Base-by-base conservation (phyloP, 2,329 filamentous ascomycete genomes). In the Pyrenophora tritici-repentis region DNA sequence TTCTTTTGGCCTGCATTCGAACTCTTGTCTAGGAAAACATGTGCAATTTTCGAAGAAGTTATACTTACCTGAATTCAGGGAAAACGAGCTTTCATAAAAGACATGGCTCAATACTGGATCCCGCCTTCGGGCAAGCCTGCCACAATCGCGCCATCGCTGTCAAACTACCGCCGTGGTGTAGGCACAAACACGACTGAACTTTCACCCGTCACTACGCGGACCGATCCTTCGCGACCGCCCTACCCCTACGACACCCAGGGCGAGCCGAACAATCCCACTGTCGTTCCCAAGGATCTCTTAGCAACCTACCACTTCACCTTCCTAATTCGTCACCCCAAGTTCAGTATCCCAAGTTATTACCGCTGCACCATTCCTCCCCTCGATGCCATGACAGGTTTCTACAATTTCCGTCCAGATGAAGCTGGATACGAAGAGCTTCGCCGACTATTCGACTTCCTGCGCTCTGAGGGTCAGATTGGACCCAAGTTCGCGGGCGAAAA, bases 71-170 rank as follows among this genome's bases (percentile, higher is more conserved):
- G 7, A 12, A 14, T 8, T 12, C 63, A 95, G 89, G 89, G 86
- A 66, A 96, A 96, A 79, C 89, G 93, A 63, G 79, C 96, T 65
- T 97, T 97, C 78, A 94, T 99, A 83, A 99, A 99, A 76, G 94
- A 97, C 74, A 99, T 97, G 78, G 87, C 89, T 48, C 88, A 97
- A 76, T 97, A 97, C 74, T 81, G 97, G 60, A 81, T 96, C 58
- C 89, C 91, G 4, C 90, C 90, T 3, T 79, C 88, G 57, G 80
- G 82, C 39, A 83, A 88, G 65, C 79, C 83, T 12, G 83, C 90
- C 42, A 80, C 79, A 41, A 85, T 94, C 53, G 91, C 90, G 8
- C 89, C 89, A 2, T 96, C 91, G n/a, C 81, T 97, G 42, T 68
- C 76, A 42, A 74, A 75, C 63, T 77, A 78, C 62, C 83, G 83